These are phyloP conservation scores for Escallonia herrerae DNA, from an alignment of 129 eudicot genomes.

Conservation along the genomic window DNA sequence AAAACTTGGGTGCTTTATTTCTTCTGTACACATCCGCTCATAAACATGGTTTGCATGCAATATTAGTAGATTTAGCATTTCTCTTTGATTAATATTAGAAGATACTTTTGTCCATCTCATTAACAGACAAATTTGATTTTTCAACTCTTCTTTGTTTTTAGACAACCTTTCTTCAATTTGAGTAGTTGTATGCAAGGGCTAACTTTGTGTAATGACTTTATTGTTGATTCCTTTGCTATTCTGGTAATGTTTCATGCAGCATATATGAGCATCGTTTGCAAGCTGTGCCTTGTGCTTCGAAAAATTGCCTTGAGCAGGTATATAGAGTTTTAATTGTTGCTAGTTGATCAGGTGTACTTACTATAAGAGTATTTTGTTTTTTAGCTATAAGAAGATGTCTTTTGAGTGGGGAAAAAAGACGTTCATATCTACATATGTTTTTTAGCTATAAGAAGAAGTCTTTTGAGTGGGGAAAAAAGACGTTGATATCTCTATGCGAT, in stretches of 20 bases:
- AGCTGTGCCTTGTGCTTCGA: conserved; percentile 46
- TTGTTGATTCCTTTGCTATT: conserved; percentile 6
- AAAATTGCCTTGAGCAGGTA: conserved; percentile 39
- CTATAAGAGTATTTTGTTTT: too few relatives aligned
- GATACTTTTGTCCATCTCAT: neutral
- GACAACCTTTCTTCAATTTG: neutral
- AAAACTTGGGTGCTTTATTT: too few relatives aligned
- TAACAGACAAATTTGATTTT: neutral
- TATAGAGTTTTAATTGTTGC: too few relatives aligned
- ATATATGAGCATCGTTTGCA: conserved; percentile 42
- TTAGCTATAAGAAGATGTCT: too few relatives aligned
- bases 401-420: too few relatives aligned
- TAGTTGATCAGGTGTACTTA: too few relatives aligned
- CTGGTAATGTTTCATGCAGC: conserved; percentile 30
- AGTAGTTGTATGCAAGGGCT: neutral
- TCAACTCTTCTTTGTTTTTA: neutral
- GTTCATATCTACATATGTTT: too few relatives aligned
- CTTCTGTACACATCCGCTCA: neutral
- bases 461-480: too few relatives aligned
- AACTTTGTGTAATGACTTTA: neutral
- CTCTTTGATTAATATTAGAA: neutral
- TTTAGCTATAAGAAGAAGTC: too few relatives aligned
- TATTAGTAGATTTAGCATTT: neutral
- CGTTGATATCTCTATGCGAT: too few relatives aligned
- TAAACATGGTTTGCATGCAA: neutral